Percentiles rank a stretch among this genome's conserved stretches.
These are phyloP conservation scores for Ustilago shanxiensis DNA, from an alignment of 1,284 basidiomycete species.

Conservation along the genomic window DNA sequence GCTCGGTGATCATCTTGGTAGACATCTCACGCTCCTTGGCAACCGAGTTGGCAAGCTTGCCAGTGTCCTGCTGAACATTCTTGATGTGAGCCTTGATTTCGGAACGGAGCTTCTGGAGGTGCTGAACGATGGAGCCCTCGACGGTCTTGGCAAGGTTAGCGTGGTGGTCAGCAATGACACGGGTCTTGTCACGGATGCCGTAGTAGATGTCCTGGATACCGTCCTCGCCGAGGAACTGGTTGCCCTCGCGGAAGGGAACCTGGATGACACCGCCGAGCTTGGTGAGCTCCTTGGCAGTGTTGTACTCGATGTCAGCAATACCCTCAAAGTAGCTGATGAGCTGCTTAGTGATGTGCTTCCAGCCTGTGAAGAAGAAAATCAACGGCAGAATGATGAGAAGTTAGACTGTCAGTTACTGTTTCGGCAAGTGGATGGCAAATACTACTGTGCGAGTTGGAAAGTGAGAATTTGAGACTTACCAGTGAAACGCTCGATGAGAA, in stretches of 20 bases:
- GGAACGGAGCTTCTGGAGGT: constrained; percentile 89
- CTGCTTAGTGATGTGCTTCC: constrained; percentile 86
- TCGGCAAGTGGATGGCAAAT: background rate
- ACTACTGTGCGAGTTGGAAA: background rate
- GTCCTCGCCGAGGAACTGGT: constrained; percentile 72
- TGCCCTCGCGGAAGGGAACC: constrained; percentile 93
- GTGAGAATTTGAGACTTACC: constrained; percentile 49
- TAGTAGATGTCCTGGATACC: constrained; percentile 87
- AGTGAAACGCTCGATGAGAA: constrained; percentile 87
- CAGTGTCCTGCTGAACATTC: constrained; percentile 96
- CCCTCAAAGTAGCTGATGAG: constrained; percentile 76
- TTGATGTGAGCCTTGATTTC: constrained; percentile 99
- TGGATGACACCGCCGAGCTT: constrained; percentile 98
- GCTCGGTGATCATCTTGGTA: constrained; percentile 86
- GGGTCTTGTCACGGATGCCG: constrained; percentile 88
- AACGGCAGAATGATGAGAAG: too few species aligned
- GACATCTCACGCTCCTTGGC: constrained; percentile 94
- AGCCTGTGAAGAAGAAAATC: constrained; percentile 73
- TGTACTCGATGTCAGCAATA: constrained; percentile 74
- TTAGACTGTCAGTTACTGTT: constrained; percentile 4
- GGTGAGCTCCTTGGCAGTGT: constrained; percentile 91
- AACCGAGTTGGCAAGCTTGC: constrained; percentile 91
- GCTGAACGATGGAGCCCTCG: constrained; percentile 97
- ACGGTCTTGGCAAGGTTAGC: constrained; percentile 96
- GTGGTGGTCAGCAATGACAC: constrained; percentile 93